Conservation (phyloP, 2,329 filamentous ascomycete genomes). For the Calonectria naviculata region DNA sequence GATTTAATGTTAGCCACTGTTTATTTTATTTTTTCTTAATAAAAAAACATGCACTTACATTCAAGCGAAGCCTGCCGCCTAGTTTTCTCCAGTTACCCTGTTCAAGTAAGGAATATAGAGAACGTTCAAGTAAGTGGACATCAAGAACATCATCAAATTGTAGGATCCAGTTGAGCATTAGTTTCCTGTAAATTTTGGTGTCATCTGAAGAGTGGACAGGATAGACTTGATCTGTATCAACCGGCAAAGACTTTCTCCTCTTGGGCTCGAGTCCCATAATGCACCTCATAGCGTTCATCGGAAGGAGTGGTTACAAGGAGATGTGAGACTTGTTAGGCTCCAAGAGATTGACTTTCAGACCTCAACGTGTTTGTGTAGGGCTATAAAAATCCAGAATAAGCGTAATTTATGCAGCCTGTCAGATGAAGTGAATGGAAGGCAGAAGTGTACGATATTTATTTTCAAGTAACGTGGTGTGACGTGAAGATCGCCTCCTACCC, state of each 20-base stretch:
- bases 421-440: neutral
- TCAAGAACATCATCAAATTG: slow-evolving; percentile 46
- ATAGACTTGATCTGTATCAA: slow-evolving; percentile 36
- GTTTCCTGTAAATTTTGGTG: slow-evolving; percentile 30
- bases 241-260: neutral
- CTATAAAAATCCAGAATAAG: no score
- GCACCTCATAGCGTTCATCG: neutral
- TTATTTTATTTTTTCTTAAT: no score
- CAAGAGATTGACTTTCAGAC: neutral
- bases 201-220: slow-evolving; percentile 47
- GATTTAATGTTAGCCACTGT: no score
- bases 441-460: neutral
- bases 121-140: slow-evolving; percentile 43
- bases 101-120: slow-evolving; percentile 23
- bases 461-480: neutral
- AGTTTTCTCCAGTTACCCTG: slow-evolving; percentile 56
- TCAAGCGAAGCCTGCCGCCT: slow-evolving; percentile 44
- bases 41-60: neutral
- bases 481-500: neutral
- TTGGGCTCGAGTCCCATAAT: neutral
- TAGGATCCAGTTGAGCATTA: slow-evolving; percentile 37
- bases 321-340: neutral
- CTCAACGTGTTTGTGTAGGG: no score
- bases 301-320: neutral
- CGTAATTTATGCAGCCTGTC: neutral